Base-by-base conservation (phyloP, 2,329 filamentous ascomycete genomes). In the Exophiala oligosperma region DNA sequence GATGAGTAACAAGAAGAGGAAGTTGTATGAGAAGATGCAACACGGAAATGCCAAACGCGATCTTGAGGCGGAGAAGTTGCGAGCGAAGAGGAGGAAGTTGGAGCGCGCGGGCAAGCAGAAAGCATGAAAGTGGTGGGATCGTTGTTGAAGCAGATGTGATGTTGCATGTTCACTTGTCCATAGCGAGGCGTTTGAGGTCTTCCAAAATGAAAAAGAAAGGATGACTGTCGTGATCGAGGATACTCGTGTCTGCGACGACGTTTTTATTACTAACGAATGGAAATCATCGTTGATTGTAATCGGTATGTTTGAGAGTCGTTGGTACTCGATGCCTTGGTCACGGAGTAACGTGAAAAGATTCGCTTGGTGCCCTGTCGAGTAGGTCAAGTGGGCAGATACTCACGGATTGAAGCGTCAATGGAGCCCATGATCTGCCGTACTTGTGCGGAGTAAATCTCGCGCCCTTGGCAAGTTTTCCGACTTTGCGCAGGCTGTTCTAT, bases 1-100 rank as follows among this genome's bases (percentile, higher is more conserved):
- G 94, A 87, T 97, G 81, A 90, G 89, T 75, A 90, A 95, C 76
- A 94, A 95, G 84, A 99, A 97, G 86, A 84, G 94, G 70, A 97
- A 97, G 86, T 79, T 97, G 70, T 89, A 93, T 66, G 94, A 97
- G 81, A 94, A 97, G 80, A 99, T 99, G 91, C 83, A 92, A 71
- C 95, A 96, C 77, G 92, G 87, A 62, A 96, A 97, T 76, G 92
- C 88, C 77, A 92, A 94, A 83, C 90, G 91, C 81, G 93, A 93
- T 66, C 89, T 86, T 26, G 91, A 96, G 78, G 90, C 93, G 49
- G 89, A 93, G 79, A 90, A 88, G 77, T 78, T 99, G 73, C 84
- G 92, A 67, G 84, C 82, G 57, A 99, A 99, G 88, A 86, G 91
- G 76, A 90, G 94, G 77, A 96, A 86, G 83, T 75, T 97, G 61